Base-by-base conservation (phyloP, 2,329 filamentous ascomycete species). In the Akanthomyces lecanii region DNA sequence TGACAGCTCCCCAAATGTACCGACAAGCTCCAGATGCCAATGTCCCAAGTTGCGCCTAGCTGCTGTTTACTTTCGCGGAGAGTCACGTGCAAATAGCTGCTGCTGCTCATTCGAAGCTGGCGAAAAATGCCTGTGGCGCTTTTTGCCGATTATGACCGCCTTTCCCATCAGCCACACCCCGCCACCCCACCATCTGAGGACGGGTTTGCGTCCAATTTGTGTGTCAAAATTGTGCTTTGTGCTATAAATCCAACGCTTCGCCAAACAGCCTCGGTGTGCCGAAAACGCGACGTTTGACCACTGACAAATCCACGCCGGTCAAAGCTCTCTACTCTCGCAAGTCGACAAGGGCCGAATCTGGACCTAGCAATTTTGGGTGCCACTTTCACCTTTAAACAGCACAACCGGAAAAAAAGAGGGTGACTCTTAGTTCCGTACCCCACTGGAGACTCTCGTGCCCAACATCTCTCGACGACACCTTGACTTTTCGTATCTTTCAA, bases 151-250 rank as follows among this genome's bases (percentile, higher is more conserved):
- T 33, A 52, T 64, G 67, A 73, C 72, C 73, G 68, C 72, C 44
- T 62, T 67, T 63, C 44, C 44, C 55, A 68, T 66, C 63, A 71
- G 72, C 72, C 72, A 74, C 74, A 74, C 72, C 73, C 73, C 71
- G 70, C 73, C 74, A 75, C 76, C 75, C 76, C 76, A 76, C 75
- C 73, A 75, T 74, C 70, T 33, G 33, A 54, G 25, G 42, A 69
- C 69, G 68, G 69, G 36, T 60, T 68, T 69, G 67, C 70, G 65
- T 67, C 68, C 68, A 75, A 77, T 77, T 63, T 63, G 62, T 63
- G 74, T 77, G 71, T 76, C 75, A 78, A 78, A 78, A 77, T 77
- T 77, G 69, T 76, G 76, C 56, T 65, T 33, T 53, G 55, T 57
- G 56, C 54, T 57, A 42, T 59, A 57, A 56, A 55, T 48, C 48